Percentiles rank a stretch among this genome's conserved stretches.
These are phyloP conservation scores for Diutina mesorugosa DNA, from an alignment of 1,139 yeast genomes.

Conservation along the genomic window DNA sequence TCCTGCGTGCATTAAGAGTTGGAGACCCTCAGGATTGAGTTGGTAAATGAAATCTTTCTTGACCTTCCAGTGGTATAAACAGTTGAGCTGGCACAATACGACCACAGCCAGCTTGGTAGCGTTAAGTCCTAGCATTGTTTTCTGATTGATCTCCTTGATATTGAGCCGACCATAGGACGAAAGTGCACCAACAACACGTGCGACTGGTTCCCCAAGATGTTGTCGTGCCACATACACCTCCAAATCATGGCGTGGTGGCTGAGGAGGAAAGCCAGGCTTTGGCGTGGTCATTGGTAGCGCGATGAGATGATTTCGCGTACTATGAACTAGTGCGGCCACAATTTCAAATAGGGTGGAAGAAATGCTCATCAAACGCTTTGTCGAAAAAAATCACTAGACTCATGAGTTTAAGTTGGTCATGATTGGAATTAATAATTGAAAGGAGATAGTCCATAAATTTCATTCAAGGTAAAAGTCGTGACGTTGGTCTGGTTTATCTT, in stretches of 20 bases:
- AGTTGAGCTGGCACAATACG: slow-evolving; percentile 51
- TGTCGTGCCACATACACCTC: slow-evolving; percentile 40
- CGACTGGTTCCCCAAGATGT: slow-evolving; percentile 55
- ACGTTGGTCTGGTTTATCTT: too few species aligned
- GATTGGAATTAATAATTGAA: too few species aligned
- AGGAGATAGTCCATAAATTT: too few species aligned
- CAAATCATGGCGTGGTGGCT: slow-evolving; percentile 51
- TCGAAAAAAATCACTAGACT: too few species aligned
- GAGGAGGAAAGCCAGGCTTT: slow-evolving; percentile 11
- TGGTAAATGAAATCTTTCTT: slow-evolving; percentile 35
- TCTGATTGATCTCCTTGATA: slow-evolving; percentile 30
- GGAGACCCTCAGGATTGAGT: slow-evolving; percentile 52
- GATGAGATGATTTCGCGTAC: neutral
- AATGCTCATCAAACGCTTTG: too few species aligned
- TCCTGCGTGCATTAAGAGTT: slow-evolving; percentile 61
- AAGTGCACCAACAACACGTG: slow-evolving; percentile 38
- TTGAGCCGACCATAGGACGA: slow-evolving; percentile 49
- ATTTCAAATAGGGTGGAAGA: too few species aligned
- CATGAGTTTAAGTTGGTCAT: too few species aligned
- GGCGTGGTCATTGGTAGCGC: neutral
- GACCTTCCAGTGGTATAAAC: slow-evolving; percentile 37
- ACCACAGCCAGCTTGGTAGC: slow-evolving; percentile 46
- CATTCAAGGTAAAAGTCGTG: too few species aligned
- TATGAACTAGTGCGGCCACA: neutral
- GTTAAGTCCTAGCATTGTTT: slow-evolving; percentile 27